phyloP scores from a whole-genome alignment of 306 rosid species.

The Cajanus cajan region DNA sequence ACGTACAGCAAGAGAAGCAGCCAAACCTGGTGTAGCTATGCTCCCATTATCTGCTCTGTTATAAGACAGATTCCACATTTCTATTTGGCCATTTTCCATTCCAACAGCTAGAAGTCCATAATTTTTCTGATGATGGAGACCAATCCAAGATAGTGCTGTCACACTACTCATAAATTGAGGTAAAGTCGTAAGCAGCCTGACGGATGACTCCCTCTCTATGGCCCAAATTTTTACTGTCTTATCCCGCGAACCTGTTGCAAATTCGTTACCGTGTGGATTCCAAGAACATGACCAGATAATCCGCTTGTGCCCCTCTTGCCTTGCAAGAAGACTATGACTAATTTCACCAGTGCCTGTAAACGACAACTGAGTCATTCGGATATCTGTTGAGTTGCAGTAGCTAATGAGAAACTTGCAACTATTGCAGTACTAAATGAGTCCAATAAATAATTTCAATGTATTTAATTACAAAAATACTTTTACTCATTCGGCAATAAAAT shows the following conservation, averaged over 20 bases:
- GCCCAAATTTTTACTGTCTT: conserved; percentile 86
- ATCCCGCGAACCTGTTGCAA: conserved; percentile 93
- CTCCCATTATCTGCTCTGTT: conserved; percentile 46
- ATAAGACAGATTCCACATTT: conserved; percentile 68
- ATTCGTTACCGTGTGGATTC: conserved; percentile 87
- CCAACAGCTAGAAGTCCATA: conserved; percentile 77
- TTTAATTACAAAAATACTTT: neutral
- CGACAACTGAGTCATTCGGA: conserved; percentile 22
- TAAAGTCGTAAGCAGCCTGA: conserved; percentile 54
- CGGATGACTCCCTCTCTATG: conserved; percentile 45
- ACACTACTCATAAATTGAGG: conserved; percentile 71
- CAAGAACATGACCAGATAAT: conserved; percentile 97
- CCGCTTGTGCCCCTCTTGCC: conserved; percentile 94
- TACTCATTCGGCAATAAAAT: neutral
- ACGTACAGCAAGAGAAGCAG: conserved; percentile 38
- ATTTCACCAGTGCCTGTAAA: conserved; percentile 56
- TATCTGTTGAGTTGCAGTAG: neutral
- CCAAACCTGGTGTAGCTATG: conserved; percentile 30
- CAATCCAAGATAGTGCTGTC: conserved; percentile 77
- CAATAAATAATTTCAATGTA: neutral
- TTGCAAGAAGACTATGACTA: conserved; percentile 54
- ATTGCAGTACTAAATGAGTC: neutral
- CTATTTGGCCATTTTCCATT: conserved; percentile 88
- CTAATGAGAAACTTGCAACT: neutral
- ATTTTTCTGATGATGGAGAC: conserved; percentile 32